Base-by-base conservation (phyloP, 2,329 filamentous ascomycete genomes). In the Ascochyta koolunga region DNA sequence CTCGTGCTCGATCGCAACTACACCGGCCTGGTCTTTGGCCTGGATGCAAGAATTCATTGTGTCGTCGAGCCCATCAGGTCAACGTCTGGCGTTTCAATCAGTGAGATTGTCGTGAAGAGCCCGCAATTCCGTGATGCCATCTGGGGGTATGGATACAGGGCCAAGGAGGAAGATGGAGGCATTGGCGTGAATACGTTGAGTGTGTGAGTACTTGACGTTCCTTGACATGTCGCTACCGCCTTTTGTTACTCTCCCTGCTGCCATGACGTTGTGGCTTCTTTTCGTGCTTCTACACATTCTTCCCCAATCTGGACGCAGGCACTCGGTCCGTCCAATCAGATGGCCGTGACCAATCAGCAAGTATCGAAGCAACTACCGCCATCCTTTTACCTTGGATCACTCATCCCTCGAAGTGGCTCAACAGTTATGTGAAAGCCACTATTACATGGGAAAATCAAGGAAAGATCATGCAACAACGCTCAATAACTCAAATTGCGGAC, bases 1-100 rank as follows among this genome's bases (percentile, higher is more conserved):
- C 86, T 98, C 39, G 93, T 97, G 19, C 87, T 99, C 39, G 93
- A 98, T 78, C 86, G 90, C 57, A 81, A 84, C 57, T 92, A 97
- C 76, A 95, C 89, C 3, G 93, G 88, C 31, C 79, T 86, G 16
- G 85, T 88, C 4, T 86, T 87, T 65, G 85, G 84, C 27, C 80
- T 88, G 44, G 80, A 87, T 70, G 85, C 86, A 39, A 79, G 86
- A 51, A 87, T 88, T 29, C 85, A 88, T 69, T 82, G 85, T 37
- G 72, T 82, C 57, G 80, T 87, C 37, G 79, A 84, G 65, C 80
- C 82, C 48, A 74, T 84, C 56, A 78, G 75, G 50, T 82, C 85
- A 15, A 85, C 82, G 58, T 79, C 83, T 33, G 88, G 87, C 19
- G 86, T 91, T 32, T 73, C 72, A 4, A 78, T 83, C 57, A 80